These are phyloP conservation scores for Marasmius oreades DNA, from an alignment of 1,284 basidiomycete genomes.

Conservation along the genomic window DNA sequence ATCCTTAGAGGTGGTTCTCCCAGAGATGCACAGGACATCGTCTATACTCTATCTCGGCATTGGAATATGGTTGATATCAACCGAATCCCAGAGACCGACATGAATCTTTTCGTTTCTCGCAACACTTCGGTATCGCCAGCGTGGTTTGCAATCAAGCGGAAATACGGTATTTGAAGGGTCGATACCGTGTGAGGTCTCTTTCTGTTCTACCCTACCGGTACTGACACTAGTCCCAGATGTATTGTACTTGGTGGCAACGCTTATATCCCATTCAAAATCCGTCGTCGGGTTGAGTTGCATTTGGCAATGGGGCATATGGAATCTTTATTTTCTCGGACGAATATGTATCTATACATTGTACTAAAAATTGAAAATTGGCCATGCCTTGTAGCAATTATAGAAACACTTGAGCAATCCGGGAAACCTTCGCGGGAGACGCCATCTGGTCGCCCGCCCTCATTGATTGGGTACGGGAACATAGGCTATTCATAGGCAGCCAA, in stretches of 20 bases:
- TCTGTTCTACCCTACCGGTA: neutral
- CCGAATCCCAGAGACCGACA: conserved; percentile 75
- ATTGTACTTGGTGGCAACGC: too few relatives aligned
- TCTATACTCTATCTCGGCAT: conserved; percentile 61
- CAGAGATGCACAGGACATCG: conserved; percentile 69
- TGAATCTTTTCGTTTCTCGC: conserved; percentile 63
- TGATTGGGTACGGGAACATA: neutral
- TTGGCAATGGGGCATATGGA: too few relatives aligned
- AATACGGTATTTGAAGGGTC: conserved; percentile 49
- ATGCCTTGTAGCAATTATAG: too few relatives aligned
- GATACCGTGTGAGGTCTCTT: neutral
- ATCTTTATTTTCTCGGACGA: too few relatives aligned
- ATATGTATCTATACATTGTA: too few relatives aligned
- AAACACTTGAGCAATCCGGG: neutral
- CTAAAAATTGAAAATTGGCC: too few relatives aligned
- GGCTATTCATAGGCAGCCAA: too few relatives aligned
- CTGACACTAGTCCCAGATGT: neutral
- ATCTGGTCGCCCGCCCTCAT: neutral
- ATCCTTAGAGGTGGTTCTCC: conserved; percentile 55
- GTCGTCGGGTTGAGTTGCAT: too few relatives aligned
- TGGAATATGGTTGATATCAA: conserved; percentile 80
- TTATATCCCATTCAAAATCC: too few relatives aligned
- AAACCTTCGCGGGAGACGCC: neutral
- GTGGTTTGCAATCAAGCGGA: conserved; percentile 67
- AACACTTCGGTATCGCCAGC: conserved; percentile 55